Conservation (phyloP, 202 grass and related monocot genomes). For the Panicum hallii region DNA sequence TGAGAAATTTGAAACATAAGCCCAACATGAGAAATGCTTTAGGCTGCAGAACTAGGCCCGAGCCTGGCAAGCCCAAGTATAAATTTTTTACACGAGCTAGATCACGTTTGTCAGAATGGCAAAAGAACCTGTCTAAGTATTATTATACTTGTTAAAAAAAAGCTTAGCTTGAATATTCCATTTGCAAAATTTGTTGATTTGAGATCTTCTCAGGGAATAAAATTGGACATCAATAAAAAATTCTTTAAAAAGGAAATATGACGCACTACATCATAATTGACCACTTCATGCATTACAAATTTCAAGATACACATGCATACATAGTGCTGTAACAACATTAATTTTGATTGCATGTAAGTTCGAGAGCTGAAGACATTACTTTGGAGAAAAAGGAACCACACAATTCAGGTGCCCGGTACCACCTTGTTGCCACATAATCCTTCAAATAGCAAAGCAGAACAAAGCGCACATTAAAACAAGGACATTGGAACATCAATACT, state of each 20-base stretch:
- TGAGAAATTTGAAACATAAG: background rate
- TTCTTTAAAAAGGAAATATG: background rate
- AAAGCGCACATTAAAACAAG: slow-evolving; percentile 36
- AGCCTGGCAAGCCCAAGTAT: background rate
- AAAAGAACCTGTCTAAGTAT: background rate
- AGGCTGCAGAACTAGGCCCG: background rate
- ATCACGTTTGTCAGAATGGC: background rate
- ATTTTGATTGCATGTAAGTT: slow-evolving; percentile 33
- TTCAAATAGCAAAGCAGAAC: slow-evolving; percentile 49
- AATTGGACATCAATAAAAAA: background rate
- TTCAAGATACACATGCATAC: slow-evolving; percentile 20
- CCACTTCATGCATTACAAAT: slow-evolving; percentile 15
- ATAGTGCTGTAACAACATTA: slow-evolving; percentile 24
- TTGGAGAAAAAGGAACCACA: slow-evolving; percentile 99
- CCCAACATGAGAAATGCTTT: background rate
- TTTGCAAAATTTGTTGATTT: slow-evolving; percentile 20
- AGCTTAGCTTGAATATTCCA: slow-evolving; percentile 12
- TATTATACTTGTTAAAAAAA: background rate
- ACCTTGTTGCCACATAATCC: slow-evolving; percentile 99
- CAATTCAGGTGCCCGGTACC: slow-evolving; percentile 97
- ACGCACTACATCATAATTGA: background rate
- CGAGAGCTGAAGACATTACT: slow-evolving; percentile 54
- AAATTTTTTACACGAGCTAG: background rate
- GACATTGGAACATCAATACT: slow-evolving; percentile 24
- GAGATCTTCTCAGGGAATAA: background rate